A percentile compares a stretch with the other conserved stretches of the same genome.
Conservation (phyloP, 352 stramenopile species). For the Thraustotheca clavata region DNA sequence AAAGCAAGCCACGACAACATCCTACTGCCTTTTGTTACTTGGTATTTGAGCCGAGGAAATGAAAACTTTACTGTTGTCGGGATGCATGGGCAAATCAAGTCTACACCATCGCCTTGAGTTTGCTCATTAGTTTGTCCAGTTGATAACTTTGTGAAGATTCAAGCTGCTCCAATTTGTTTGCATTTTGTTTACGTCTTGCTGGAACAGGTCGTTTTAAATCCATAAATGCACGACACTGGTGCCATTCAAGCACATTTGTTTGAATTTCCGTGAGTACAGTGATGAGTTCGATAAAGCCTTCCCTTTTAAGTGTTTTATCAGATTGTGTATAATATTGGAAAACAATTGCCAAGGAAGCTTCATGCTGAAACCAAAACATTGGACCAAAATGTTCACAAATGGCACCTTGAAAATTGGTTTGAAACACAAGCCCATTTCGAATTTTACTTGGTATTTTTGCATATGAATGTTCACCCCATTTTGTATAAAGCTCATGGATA, state of each 20-base stretch:
- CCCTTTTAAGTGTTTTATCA: conserved; percentile 32
- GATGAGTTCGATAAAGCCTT: conserved; percentile 48
- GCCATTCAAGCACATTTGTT: conserved; percentile 32
- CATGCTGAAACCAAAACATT: conserved; percentile 47
- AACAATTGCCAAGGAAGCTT: conserved; percentile 31
- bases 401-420: conserved; percentile 38
- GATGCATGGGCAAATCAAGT: too few species aligned
- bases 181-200: neutral
- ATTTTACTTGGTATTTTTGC: conserved; percentile 34
- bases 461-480: conserved; percentile 45
- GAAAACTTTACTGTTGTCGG: too few species aligned
- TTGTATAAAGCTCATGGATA: conserved; percentile 43
- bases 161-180: conserved; percentile 25
- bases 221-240: conserved; percentile 33
- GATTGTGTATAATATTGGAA: conserved; percentile 27
- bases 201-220: neutral
- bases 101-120: conserved; percentile 27
- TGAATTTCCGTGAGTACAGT: conserved; percentile 52
- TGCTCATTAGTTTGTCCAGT: conserved; percentile 34
- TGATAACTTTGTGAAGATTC: conserved; percentile 42
- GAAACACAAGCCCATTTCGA: conserved; percentile 49
- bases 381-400: conserved; percentile 41
- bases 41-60: too few species aligned
- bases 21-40: too few species aligned
- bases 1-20: too few species aligned